Base-by-base conservation (phyloP, 2,329 filamentous ascomycete genomes). In the Westerdykella aurantiaca region DNA sequence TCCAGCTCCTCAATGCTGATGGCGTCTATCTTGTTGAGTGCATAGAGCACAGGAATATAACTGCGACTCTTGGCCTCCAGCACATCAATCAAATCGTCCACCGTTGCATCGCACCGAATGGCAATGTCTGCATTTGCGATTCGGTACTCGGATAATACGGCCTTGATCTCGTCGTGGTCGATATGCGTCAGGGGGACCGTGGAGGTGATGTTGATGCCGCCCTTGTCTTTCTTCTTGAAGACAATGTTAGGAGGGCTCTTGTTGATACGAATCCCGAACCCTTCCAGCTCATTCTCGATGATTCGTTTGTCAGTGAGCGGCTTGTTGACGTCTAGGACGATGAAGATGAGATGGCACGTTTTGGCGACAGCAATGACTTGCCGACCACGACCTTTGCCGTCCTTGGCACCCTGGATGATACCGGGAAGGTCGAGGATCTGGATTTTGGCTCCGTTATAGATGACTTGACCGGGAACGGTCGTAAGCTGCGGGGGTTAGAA, bases 141-240 rank as follows among this genome's bases (percentile, higher is more conserved):
- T 56, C 85, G 86, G 71, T 98, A 98, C 70, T 98, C 93, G 71
- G 79, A 82, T 88, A 98, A 91, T 56, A 98, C 93, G 42, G 93
- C 93, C 73, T 88, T 94, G 76, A 98, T 95, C 74, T 98, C 93
- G 63, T 95, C 93, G 56, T 89, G 79, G 67, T 93, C 87, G 61
- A 98, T 95, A 70, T 98, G 88, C 18, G 85, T 85, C 56, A 98
- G 75, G 5, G 90, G 88, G 37, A 93, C 85, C 2, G 93, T 98
- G 70, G 82, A 93, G n/a, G 90, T 95, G 63, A 98, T 93, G 63
- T 87, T 90, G 63, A 98, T 82, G 31, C 93, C 93, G 56, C 93
- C 93, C 73, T 97, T 97, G 71, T 98, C 93, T 77, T 98, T 98
- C 78, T 98, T 98, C 73, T 85, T 94, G 77, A 96, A 95, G n/a